phyloP scores from a whole-genome alignment of 2,329 filamentous ascomycete genomes.

The Sporothrix brunneoviolacea region DNA sequence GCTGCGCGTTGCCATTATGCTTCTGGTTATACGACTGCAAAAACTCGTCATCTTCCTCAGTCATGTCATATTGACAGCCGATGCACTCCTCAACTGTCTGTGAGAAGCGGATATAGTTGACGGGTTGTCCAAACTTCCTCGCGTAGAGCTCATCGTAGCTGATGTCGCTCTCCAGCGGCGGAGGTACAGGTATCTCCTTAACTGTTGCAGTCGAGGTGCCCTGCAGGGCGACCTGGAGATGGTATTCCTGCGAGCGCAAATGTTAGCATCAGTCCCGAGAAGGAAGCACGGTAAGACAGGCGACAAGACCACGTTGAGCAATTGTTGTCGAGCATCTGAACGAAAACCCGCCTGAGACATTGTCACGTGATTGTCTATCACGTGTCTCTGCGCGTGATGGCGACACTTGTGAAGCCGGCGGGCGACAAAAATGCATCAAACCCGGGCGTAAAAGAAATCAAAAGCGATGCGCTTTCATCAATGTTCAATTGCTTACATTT shows the following conservation, averaged over 20 bases:
- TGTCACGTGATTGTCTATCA: constrained; percentile 40
- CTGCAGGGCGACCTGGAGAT: constrained; percentile 75
- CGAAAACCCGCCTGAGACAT: constrained; percentile 1
- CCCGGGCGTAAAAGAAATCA: constrained; percentile 19
- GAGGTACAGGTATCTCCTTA: constrained; percentile 60
- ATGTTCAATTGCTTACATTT: constrained; percentile 63
- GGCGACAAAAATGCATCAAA: constrained; percentile 14
- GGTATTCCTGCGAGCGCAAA: constrained; percentile 65
- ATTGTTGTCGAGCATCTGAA: constrained; percentile 7
- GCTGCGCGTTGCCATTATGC: constrained; percentile 54
- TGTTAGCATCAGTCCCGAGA: constrained; percentile 23
- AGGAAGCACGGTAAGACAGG: background rate
- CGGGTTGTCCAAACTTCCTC: constrained; percentile 70
- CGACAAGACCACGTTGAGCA: background rate
- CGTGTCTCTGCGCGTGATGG: constrained; percentile 30
- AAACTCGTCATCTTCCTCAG: constrained; percentile 78
- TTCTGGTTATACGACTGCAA: constrained; percentile 79
- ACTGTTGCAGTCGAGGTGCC: constrained; percentile 49
- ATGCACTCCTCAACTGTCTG: constrained; percentile 96
- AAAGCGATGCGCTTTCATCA: constrained; percentile 14
- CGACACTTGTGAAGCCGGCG: background rate
- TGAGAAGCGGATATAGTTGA: constrained; percentile 94
- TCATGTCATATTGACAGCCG: constrained; percentile 90
- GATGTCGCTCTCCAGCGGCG: constrained; percentile 56
- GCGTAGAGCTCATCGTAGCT: constrained; percentile 88